Evolutionary conservation across 2,329 filamentous ascomycete genomes (phyloP).

Genomic region (Cordyceps cicadae): DNA sequence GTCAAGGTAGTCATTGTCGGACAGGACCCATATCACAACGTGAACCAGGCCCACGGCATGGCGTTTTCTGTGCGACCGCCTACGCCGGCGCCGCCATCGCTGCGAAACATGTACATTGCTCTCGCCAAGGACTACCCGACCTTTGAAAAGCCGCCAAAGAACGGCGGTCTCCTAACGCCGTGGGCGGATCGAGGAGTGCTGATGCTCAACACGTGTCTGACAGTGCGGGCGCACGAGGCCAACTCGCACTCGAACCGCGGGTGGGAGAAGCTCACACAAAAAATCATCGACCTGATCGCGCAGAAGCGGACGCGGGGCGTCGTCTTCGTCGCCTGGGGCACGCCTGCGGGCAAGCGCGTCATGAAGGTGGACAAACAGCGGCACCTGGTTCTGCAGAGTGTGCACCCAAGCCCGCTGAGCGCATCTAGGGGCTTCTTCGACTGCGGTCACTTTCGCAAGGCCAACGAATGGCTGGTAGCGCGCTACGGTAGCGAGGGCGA

Average conservation of each 20-base stretch:
- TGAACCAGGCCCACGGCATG: constrained; percentile 91
- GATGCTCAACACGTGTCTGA: constrained; percentile 89
- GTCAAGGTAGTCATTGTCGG: constrained; percentile 92
- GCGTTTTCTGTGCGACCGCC: constrained; percentile 92
- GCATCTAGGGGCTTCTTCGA: constrained; percentile 75
- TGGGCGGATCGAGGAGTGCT: constrained; percentile 94
- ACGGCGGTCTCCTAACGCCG: constrained; percentile 74
- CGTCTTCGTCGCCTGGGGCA: constrained; percentile 93
- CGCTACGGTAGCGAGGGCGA: constrained; percentile 71
- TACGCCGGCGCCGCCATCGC: constrained; percentile 77
- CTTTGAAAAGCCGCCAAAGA: constrained; percentile 67
- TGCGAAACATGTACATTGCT: constrained; percentile 87
- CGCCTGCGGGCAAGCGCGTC: constrained; percentile 72
- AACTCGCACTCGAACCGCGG: constrained; percentile 79
- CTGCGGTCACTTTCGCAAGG: constrained; percentile 70
- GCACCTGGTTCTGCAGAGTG: constrained; percentile 77
- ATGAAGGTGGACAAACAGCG: constrained; percentile 60
- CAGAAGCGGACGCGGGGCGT: constrained; percentile 70
- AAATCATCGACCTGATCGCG: constrained; percentile 79
- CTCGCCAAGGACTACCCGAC: constrained; percentile 81
- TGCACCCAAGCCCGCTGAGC: constrained; percentile 90
- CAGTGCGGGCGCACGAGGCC: constrained; percentile 80
- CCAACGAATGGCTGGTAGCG: constrained; percentile 74
- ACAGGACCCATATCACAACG: constrained; percentile 95
- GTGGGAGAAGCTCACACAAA: constrained; percentile 91